Evolutionary conservation across 176 grass and related monocot genomes (phyloP).

Genomic region (Avena insularis): DNA sequence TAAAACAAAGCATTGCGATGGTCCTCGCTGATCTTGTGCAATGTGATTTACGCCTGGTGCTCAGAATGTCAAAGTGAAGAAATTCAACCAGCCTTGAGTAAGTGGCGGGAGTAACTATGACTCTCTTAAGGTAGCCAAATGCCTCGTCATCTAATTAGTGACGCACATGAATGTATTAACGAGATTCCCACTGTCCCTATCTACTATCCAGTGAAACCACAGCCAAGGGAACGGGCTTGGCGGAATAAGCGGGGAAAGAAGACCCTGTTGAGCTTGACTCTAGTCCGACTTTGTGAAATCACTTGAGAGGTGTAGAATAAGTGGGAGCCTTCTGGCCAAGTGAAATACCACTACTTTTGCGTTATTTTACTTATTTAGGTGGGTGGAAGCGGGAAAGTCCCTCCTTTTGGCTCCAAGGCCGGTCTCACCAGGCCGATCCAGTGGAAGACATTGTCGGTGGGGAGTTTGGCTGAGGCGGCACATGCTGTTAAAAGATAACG

Average conservation of each 20-base stretch:
- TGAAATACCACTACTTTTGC: no score
- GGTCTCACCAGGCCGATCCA: no score
- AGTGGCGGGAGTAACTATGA: no score
- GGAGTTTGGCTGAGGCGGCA: no score
- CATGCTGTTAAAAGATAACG: no score
- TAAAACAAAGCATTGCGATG: constrained; percentile 88
- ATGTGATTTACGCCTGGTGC: no score
- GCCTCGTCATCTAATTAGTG: constrained; percentile 25
- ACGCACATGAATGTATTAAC: constrained; percentile 70
- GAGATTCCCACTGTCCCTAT: constrained; percentile 45
- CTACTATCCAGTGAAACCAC: constrained; percentile 42
- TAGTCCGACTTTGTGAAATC: constrained; percentile 8
- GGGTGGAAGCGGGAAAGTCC: no score
- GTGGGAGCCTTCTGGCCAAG: constrained; percentile 17
- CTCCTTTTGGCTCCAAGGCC: no score
- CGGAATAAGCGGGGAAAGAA: constrained; percentile 14
- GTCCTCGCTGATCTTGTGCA: constrained; percentile 71
- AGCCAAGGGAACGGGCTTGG: not conserved
- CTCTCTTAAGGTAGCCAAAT: constrained; percentile 63
- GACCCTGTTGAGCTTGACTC: constrained; percentile 7
- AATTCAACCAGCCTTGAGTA: no score
- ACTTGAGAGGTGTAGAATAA: constrained; percentile 23
- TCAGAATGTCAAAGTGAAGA: no score
- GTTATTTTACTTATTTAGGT: no score
- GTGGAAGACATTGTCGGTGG: no score